Percentiles rank a stretch among this genome's conserved stretches.
Conservation (phyloP, 2,329 filamentous ascomycete species). For the Colletotrichum graminicola region DNA sequence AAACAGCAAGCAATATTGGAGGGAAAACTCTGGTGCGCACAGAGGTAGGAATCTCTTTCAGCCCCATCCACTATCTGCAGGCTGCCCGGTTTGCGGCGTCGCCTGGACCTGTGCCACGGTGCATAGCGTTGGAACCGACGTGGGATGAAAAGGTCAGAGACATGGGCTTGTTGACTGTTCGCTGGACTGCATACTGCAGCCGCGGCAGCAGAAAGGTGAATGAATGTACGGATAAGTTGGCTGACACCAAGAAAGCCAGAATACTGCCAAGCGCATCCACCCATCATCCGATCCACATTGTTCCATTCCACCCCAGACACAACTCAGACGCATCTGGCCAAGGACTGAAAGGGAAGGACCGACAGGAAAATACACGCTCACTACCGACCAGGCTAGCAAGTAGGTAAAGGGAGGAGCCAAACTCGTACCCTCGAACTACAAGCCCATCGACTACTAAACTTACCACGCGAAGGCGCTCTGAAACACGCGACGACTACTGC, state of each 20-base stretch:
- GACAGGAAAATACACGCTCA: neutral
- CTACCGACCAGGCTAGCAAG: neutral
- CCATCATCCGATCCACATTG: constrained; percentile 23
- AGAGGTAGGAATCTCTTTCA: constrained; percentile 26
- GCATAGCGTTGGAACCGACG: constrained; percentile 25
- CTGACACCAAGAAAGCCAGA: constrained; percentile 21
- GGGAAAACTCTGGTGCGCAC: constrained; percentile 21
- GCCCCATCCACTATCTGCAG: constrained; percentile 21
- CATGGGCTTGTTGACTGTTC: constrained; percentile 10
- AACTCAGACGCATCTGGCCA: constrained; percentile 15
- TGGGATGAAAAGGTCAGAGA: constrained; percentile 30
- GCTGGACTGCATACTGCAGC: neutral
- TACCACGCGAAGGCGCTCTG: constrained; percentile 29
- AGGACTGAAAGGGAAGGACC: constrained; percentile 31
- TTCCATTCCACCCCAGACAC: constrained; percentile 23
- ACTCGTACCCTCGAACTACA: neutral
- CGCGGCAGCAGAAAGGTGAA: neutral
- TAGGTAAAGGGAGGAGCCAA: constrained; percentile 10
- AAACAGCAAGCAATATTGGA: constrained; percentile 24
- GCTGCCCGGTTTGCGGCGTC: constrained; percentile 21
- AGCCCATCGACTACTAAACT: neutral
- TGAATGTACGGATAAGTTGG: neutral
- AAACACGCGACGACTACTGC: constrained; percentile 32
- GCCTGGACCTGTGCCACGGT: constrained; percentile 33
- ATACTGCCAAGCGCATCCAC: constrained; percentile 7